Evolutionary conservation across 495 filamentous ascomycete species (phyloP).

Genomic region (Penicillium daleae): DNA sequence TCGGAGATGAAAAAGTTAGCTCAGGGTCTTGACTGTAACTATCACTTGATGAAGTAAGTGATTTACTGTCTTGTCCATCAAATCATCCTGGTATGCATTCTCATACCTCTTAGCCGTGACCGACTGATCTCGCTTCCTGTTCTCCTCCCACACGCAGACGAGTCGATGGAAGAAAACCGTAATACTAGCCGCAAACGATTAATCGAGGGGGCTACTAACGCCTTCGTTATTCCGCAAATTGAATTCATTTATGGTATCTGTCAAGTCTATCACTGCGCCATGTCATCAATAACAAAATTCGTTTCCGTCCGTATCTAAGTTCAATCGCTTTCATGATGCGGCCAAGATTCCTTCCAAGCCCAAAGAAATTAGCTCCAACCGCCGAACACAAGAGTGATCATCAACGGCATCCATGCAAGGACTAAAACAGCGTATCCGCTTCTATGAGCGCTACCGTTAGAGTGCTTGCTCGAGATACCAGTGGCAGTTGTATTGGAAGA

Average conservation of each 20-base stretch:
- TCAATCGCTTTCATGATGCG: neutral
- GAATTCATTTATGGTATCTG: neutral
- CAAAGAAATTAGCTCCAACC: neutral
- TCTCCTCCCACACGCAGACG: no score
- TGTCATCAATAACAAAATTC: neutral
- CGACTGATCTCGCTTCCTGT: no score
- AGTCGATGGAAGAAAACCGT: no score
- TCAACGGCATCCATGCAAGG: neutral
- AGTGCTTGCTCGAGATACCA: neutral
- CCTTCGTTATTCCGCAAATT: neutral
- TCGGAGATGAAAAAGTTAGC: no score
- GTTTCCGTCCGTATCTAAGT: neutral
- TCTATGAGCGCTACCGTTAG: neutral
- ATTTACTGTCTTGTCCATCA: no score
- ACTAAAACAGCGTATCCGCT: neutral
- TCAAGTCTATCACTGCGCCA: neutral
- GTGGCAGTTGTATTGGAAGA: neutral
- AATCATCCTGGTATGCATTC: no score
- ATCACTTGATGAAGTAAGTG: no score
- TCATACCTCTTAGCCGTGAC: no score
- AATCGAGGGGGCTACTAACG: no score
- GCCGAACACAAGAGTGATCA: neutral
- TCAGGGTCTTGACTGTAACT: no score
- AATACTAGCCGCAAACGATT: no score
- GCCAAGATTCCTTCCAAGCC: neutral